Percentiles rank a stretch among this genome's conserved stretches.
These are phyloP conservation scores for Pseudozyma sp. DNA, from an alignment of 1,284 basidiomycete species.

Conservation along the genomic window DNA sequence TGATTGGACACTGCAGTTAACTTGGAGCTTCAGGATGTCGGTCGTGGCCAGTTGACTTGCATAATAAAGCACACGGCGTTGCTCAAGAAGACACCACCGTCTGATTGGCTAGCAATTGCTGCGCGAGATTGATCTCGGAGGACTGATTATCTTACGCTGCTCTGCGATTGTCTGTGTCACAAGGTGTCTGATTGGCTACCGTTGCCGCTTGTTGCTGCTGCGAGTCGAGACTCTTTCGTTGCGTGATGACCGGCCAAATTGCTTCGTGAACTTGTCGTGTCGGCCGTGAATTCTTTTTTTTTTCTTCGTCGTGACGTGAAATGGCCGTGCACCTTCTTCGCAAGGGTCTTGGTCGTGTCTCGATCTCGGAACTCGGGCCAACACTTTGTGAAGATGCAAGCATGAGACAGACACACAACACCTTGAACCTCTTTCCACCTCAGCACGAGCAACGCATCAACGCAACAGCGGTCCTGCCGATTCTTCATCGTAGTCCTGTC, in stretches of 20 bases:
- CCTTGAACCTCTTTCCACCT: not conserved
- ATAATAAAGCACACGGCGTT: no score
- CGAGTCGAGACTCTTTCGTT: not conserved
- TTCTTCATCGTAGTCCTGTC: no score
- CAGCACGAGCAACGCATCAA: not conserved
- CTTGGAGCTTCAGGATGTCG: no score
- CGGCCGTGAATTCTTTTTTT: not conserved
- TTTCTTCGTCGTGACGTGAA: not conserved
- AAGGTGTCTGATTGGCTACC: no score
- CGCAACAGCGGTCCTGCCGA: no score
- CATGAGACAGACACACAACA: not conserved
- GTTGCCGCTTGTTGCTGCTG: constrained; percentile 4
- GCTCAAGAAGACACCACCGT: no score
- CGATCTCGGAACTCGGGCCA: constrained; percentile 39
- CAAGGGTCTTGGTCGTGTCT: not conserved
- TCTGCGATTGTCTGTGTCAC: no score
- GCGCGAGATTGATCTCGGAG: no score
- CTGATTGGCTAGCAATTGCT: no score
- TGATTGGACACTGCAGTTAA: not conserved
- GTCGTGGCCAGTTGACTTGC: no score
- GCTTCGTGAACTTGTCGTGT: not conserved
- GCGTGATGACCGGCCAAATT: not conserved
- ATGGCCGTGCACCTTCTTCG: not conserved
- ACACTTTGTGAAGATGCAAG: constrained; percentile 7
- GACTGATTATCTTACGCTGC: no score